Evolutionary conservation across 345 rosid genomes (phyloP), one percentile per base, ranked within the genome.

Genomic region (Syzygium oleosum): DNA sequence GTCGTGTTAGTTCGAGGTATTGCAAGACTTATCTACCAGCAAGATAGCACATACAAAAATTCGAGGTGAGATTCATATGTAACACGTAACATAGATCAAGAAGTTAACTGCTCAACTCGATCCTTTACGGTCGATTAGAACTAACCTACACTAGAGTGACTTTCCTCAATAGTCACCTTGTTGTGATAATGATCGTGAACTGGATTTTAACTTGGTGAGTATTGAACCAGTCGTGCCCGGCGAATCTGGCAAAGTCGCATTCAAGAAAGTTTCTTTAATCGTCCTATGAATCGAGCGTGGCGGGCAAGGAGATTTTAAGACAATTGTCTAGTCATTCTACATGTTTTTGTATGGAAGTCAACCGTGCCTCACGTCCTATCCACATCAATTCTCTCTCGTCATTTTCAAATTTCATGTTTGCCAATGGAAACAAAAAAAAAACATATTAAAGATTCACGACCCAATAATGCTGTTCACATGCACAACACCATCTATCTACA

Each of bases 381-480:
- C 61, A 43, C 58, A 1, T 19, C 86, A 14, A 53, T 54, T 54
- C 49, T 3, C 58, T 54, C 86, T 53, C 27, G 27, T 85, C 61
- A 1, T 85, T 85, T 4, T 85, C 61, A 54, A 54, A 15, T 41
- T 25, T 54, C 65, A 22, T 16, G 49, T 53, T 29, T 22, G 29
- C 27, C 59, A 12, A 53, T 80, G 53, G 49, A 49, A 46, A 19
- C 3, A 16, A 9, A 80, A 46, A 31, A 29, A 52, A 21, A 25
- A 80, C 51, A 25, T 43, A 27, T 85, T 54, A 58, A 34, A 84
- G 7, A 49, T 53, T 52, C 86, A 85, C n/a, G 31, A 31, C 86
- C 86, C 46, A 85, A 85, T 85, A 54, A 85, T 85, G 86, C 86
- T 21, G 43, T 54, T 85, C 86, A 85, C 86, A 31, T 53, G 86